Evolutionary conservation across 192 early-diverging fungal genomes (phyloP), one percentile per base, ranked within the genome.

Genomic region (Podila horticola): DNA sequence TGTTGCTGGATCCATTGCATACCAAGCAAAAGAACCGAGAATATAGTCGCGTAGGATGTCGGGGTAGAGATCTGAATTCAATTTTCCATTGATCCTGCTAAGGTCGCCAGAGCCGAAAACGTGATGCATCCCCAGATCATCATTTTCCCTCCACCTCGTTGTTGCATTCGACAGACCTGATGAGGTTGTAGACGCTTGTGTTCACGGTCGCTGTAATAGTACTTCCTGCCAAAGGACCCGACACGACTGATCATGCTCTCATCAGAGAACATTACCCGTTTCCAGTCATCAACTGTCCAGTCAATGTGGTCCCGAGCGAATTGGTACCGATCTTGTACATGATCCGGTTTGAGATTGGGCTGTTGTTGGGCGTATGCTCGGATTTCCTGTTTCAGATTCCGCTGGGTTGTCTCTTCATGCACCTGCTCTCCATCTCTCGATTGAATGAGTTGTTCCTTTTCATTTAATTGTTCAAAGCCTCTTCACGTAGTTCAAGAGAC

Each of bases 241-340:
- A 61, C 10, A 11, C 26, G 24, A 34, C 71, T 61, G 64, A 73
- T 48, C 4, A 30, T 33, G 13, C 22, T 60, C 50, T 79, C 70
- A 60, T 79, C 75, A 3, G 75, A 71, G 58, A 71, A 79, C 41
- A 76, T 55, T 19, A 74, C 67, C 13, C 26, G 30, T 24, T 63
- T 73, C 72, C 79, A 82, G 38, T 82, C 55, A 1, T 82, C 62
- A 3, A 74, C 50, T 11, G 67, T 74, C 62, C 77, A 82, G 3
- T 64, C 2, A 0, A 36, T 24, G 28, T 82, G 79, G 6, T 59
- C 31, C 31, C 34, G 63, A 1, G 79, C 72, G 29, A 82, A 82
- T 22, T 30, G 10, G 33, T 50, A 45, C 2, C 73, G 33, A n/a
- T 15, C 34, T 0, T 28, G 3, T 12, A 30, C 63, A 10, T 74